A percentile compares a stretch with the other conserved stretches of the same genome.
phyloP scores from a whole-genome alignment of 257 asterid genomes.

The Haberlea rhodopensis region DNA sequence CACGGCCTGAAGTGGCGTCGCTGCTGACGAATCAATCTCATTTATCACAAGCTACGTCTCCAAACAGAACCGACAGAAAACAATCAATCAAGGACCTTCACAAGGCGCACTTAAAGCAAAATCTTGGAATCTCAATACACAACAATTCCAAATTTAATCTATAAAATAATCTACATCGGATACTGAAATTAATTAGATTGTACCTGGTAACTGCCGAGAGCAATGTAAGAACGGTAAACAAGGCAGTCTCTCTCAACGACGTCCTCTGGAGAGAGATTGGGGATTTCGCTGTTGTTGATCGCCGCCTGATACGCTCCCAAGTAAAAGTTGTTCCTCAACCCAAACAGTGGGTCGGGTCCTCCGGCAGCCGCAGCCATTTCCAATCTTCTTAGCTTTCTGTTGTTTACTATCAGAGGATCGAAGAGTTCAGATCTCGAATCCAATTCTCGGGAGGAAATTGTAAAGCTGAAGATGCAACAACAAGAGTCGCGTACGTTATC shows the following conservation, averaged over 20 bases:
- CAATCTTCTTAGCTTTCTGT: neutral
- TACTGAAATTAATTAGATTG: neutral
- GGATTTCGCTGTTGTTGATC: slow-evolving; percentile 87
- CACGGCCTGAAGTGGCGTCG: slow-evolving; percentile 99
- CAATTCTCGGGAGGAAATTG: too few relatives aligned
- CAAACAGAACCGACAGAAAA: neutral
- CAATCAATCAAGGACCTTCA: neutral
- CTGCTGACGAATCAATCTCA: slow-evolving; percentile 90
- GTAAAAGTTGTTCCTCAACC: slow-evolving; percentile 83
- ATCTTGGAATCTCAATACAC: neutral
- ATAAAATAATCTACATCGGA: slow-evolving; percentile 14
- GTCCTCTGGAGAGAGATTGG: slow-evolving; percentile 79
- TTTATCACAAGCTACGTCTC: slow-evolving; percentile 67
- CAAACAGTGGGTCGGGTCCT: slow-evolving; percentile 89
- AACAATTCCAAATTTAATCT: slow-evolving; percentile 10
- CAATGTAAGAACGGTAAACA: slow-evolving; percentile 88
- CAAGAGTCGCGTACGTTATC: too few relatives aligned
- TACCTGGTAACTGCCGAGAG: slow-evolving; percentile 34
- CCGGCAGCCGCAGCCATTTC: slow-evolving; percentile 44
- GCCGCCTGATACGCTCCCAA: slow-evolving; percentile 96
- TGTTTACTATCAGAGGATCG: neutral
- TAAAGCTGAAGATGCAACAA: neutral
- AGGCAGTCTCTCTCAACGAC: slow-evolving; percentile 72
- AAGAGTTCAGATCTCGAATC: neutral
- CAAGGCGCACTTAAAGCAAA: neutral